phyloP scores from a whole-genome alignment of 225 moss, liverwort and hornwort species.

The Bryum argenteum region DNA sequence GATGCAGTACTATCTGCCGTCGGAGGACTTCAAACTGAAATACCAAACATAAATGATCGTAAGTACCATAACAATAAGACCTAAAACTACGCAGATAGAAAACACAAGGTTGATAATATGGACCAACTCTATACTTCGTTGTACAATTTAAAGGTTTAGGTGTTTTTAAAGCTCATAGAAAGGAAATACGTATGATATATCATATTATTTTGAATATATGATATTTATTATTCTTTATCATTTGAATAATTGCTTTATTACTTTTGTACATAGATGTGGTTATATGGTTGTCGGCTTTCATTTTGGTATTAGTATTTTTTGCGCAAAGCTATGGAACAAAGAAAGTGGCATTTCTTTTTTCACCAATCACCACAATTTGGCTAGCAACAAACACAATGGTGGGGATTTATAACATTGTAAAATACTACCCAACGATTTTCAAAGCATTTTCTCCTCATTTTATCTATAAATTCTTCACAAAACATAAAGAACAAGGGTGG shows the following conservation, averaged over 20 bases:
- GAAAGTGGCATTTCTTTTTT: slow-evolving; percentile 66
- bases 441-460: slow-evolving; percentile 76
- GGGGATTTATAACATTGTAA: slow-evolving; percentile 67
- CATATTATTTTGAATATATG: too few species aligned
- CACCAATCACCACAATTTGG: slow-evolving; percentile 71
- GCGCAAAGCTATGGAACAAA: slow-evolving; percentile 68
- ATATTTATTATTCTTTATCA: neutral
- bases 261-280: slow-evolving; percentile 49
- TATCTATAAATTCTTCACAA: slow-evolving; percentile 55
- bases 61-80: neutral
- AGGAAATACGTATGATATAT: too few species aligned
- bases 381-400: slow-evolving; percentile 62
- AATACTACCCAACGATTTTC: slow-evolving; percentile 68
- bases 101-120: too few species aligned
- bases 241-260: neutral
- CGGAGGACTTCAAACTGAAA: slow-evolving; percentile 67
- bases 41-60: slow-evolving; percentile 55
- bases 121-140: neutral
- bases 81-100: too few species aligned
- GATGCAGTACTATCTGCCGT: slow-evolving; percentile 83
- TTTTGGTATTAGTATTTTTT: slow-evolving; percentile 61
- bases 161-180: too few species aligned
- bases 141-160: neutral
- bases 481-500: slow-evolving; percentile 70
- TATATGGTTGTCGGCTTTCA: slow-evolving; percentile 57